These are phyloP conservation scores for Lentinula lateritia DNA, from an alignment of 768 basidiomycete genomes.

Conservation along the genomic window DNA sequence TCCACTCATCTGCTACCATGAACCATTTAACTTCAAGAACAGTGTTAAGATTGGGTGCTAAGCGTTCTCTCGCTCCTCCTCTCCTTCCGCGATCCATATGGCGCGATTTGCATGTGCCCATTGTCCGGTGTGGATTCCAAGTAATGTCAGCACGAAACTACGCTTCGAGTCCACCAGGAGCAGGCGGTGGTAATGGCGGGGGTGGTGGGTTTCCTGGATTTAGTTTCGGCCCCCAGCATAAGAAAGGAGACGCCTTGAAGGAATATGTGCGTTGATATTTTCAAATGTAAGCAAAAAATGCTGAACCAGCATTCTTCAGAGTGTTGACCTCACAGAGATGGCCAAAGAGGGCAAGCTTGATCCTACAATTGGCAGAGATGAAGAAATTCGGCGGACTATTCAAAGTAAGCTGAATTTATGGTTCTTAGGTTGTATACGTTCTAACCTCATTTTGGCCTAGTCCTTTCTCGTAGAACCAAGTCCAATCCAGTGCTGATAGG, in stretches of 20 bases:
- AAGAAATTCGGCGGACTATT: constrained; percentile 88
- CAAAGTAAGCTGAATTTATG: constrained; percentile 55
- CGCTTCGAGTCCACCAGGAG: constrained; percentile 40
- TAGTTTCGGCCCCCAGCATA: constrained; percentile 50
- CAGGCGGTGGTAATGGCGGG: constrained; percentile 17
- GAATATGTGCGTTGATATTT: constrained; percentile 48
- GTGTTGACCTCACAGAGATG: constrained; percentile 78
- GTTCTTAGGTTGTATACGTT: background rate
- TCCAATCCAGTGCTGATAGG: constrained; percentile 81
- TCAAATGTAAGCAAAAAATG: background rate
- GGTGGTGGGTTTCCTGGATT: constrained; percentile 58
- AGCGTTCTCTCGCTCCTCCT: background rate
- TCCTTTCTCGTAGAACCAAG: constrained; percentile 84
- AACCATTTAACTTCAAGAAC: background rate
- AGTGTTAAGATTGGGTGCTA: background rate
- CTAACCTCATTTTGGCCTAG: constrained; percentile 26
- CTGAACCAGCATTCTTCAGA: constrained; percentile 33
- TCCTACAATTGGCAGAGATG: constrained; percentile 85
- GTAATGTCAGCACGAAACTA: constrained; percentile 29
- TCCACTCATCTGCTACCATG: background rate
- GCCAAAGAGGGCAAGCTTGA: constrained; percentile 84
- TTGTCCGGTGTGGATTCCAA: constrained; percentile 1
- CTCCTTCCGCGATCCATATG: background rate
- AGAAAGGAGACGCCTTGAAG: constrained; percentile 83
- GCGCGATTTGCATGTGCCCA: background rate